A percentile compares a stretch with the other conserved stretches of the same genome.
These are phyloP conservation scores for Aphanomyces cochlioides DNA, from an alignment of 352 stramenopile genomes.

Conservation along the genomic window DNA sequence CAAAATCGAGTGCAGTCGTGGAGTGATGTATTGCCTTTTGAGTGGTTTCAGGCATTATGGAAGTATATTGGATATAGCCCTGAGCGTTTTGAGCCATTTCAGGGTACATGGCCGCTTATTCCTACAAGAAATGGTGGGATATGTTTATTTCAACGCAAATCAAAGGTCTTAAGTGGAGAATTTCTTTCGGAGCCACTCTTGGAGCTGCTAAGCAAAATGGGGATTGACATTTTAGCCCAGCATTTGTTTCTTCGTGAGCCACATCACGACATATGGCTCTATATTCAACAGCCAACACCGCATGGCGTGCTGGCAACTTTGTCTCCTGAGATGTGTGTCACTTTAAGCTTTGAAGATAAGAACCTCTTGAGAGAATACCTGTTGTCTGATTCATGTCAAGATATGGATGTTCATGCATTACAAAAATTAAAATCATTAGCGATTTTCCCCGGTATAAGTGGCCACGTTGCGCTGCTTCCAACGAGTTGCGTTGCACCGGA, in stretches of 20 bases:
- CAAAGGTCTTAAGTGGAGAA: conserved; percentile 52
- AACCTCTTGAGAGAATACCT: background rate
- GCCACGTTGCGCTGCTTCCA: background rate
- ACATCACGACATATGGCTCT: conserved; percentile 58
- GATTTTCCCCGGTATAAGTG: conserved; percentile 10
- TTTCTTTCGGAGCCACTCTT: conserved; percentile 47
- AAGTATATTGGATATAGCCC: conserved; percentile 49
- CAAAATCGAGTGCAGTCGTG: conserved; percentile 37
- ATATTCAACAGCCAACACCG: conserved; percentile 66
- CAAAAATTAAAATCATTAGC: conserved; percentile 10
- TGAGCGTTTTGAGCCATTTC: conserved; percentile 41
- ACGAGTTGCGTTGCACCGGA: conserved; percentile 9
- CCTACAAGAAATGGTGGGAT: conserved; percentile 48
- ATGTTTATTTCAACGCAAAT: conserved; percentile 40
- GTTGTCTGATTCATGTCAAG: conserved; percentile 12
- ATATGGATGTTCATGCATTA: conserved; percentile 4
- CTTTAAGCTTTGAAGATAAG: background rate
- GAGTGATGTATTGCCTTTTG: conserved; percentile 37
- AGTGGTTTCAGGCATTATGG: conserved; percentile 65
- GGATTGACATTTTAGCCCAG: conserved; percentile 51
- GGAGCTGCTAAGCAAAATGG: conserved; percentile 40
- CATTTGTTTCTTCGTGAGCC: conserved; percentile 53
- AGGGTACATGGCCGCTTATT: conserved; percentile 67
- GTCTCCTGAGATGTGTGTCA: background rate
- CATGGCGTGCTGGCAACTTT: conserved; percentile 51